Percentiles rank a stretch among this genome's conserved stretches.
phyloP scores from a whole-genome alignment of 805 yeast species.

The Lachancea lanzarotensis region DNA sequence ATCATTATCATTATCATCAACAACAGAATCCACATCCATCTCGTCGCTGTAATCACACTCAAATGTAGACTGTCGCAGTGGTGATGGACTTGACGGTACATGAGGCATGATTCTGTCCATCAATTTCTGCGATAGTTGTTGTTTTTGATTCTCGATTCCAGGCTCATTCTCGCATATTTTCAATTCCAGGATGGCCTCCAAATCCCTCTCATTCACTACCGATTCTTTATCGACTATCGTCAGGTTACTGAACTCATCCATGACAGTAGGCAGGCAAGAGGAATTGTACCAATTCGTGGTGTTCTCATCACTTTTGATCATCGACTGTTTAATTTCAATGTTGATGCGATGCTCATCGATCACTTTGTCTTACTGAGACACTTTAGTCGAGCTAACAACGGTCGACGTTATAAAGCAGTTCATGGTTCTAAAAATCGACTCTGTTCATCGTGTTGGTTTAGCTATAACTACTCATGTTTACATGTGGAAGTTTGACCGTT shows the following conservation, averaged over 20 bases:
- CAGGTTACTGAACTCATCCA: constrained; percentile 10
- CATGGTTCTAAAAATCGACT: too few relatives aligned
- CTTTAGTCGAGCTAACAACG: neutral
- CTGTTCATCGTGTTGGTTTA: too few relatives aligned
- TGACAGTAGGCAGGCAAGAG: neutral
- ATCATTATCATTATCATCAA: neutral
- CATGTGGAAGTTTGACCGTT: too few relatives aligned
- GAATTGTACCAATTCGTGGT: neutral
- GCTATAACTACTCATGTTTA: too few relatives aligned
- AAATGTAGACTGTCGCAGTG: constrained; percentile 10
- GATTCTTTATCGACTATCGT: constrained; percentile 4
- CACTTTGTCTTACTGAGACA: neutral
- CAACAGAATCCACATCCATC: constrained; percentile 18
- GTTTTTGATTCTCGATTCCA: neutral
- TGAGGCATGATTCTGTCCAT: constrained; percentile 14
- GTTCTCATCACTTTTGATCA: neutral
- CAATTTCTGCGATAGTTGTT: constrained; percentile 13
- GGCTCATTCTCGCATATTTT: constrained; percentile 11
- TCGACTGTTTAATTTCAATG: neutral
- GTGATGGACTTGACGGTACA: constrained; percentile 16
- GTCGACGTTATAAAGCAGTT: neutral
- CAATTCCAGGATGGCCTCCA: constrained; percentile 17
- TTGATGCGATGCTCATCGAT: neutral
- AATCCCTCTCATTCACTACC: constrained; percentile 15
- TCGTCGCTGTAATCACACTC: constrained; percentile 11